Evolutionary conservation across 768 basidiomycete genomes (phyloP).

Genomic region (Russula lepida): DNA sequence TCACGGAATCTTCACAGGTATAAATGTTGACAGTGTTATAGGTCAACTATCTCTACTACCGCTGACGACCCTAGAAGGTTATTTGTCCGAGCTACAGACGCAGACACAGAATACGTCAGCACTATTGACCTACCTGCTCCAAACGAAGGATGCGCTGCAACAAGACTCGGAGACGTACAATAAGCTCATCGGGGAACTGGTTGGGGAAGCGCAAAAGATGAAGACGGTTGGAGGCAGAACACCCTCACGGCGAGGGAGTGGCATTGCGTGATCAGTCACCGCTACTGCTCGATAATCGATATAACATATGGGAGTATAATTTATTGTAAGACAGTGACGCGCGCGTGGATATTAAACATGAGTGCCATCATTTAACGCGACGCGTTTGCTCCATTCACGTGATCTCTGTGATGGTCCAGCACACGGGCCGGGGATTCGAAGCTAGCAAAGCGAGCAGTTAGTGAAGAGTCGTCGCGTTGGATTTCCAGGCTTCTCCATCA

Average conservation of each 20-base stretch:
- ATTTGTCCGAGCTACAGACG: conserved; percentile 55
- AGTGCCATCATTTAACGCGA: neutral
- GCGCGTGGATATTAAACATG: neutral
- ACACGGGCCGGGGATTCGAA: neutral
- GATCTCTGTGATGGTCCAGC: neutral
- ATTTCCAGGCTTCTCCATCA: neutral
- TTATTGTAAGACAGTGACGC: neutral
- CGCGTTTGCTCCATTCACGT: neutral
- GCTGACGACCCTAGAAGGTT: conserved; percentile 52
- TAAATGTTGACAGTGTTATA: conserved; percentile 27
- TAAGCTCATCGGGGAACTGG: conserved; percentile 81
- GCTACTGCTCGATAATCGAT: neutral
- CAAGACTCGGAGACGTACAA: conserved; percentile 89
- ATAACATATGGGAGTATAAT: conserved; percentile 3
- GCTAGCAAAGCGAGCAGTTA: neutral
- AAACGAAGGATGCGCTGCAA: conserved; percentile 71
- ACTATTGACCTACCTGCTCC: conserved; percentile 72
- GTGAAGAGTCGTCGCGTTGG: neutral
- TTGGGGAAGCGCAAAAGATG: conserved; percentile 83
- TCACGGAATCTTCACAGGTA: neutral
- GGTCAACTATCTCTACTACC: conserved; percentile 69
- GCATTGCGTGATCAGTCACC: neutral
- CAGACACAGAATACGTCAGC: conserved; percentile 72
- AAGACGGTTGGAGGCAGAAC: conserved; percentile 54
- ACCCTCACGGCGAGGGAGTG: conserved; percentile 37